phyloP scores from a whole-genome alignment of 2,329 filamentous ascomycete genomes.

The Rhynchosporium agropyri region DNA sequence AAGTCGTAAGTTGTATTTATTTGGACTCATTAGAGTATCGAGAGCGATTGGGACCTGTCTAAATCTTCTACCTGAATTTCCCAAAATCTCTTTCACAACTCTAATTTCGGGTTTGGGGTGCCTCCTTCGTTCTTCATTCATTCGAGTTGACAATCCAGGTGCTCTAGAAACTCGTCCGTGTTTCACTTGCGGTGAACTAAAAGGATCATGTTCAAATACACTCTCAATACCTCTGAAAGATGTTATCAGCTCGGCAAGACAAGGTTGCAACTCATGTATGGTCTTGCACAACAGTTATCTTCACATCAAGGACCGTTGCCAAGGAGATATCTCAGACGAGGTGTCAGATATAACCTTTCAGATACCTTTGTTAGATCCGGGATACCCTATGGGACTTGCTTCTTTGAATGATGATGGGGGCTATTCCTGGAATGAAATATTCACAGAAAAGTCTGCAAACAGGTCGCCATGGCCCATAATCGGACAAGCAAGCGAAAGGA shows the following conservation, averaged over 20 bases:
- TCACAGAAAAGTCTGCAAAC: not conserved
- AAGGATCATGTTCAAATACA: not conserved
- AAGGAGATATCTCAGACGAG: not conserved
- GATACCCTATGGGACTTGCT: not conserved
- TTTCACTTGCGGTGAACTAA: not conserved
- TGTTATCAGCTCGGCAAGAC: not conserved
- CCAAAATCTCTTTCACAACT: no score
- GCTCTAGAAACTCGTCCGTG: not conserved
- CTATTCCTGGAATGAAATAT: conserved; percentile 6
- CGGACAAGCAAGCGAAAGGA: not conserved
- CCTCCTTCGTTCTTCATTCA: not conserved
- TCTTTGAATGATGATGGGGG: not conserved
- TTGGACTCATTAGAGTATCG: no score
- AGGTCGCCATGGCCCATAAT: not conserved
- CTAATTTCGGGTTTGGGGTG: not conserved
- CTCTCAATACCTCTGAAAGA: not conserved
- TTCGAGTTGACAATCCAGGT: not conserved
- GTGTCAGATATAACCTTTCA: not conserved
- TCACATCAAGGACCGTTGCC: not conserved
- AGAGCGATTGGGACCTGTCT: no score
- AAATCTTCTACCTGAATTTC: no score
- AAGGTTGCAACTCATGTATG: conserved; percentile 2
- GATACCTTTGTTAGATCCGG: not conserved
- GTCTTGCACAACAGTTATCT: not conserved
- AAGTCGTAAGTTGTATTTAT: no score